Evolutionary conservation across 2,329 filamentous ascomycete species (phyloP), one percentile per base, ranked within the genome.

Genomic region (Colletotrichum sp.): DNA sequence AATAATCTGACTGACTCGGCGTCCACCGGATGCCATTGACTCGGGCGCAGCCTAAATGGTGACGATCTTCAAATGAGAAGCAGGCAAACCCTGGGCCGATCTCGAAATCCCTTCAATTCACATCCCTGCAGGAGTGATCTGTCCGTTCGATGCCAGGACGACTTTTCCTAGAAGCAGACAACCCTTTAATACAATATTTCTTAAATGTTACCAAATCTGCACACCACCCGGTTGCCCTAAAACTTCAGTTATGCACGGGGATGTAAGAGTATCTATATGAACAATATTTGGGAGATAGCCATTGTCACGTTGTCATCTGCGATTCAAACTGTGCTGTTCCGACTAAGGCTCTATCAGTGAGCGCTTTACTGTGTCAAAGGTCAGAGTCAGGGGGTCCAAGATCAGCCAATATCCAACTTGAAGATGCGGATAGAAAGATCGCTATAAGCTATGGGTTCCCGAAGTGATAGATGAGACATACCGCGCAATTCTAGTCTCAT

Each of bases 211-310:
- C 39, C 19, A 4, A 48, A n/a, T 12, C 19, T 48, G 19, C 39
- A n/a, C 8, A 5, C 8, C 2, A 11, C 9, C 5, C 11, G 3
- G 16, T 1, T n/a, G 19, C 0, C 0, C 19, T 22, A 9, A n/a
- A 9, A 48, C 0, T 12, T n/a, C 9, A 48, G 39, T 48, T 1
- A 12, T 48, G 39, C 19, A 2, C 1, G 9, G 0, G 11, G 1
- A 48, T 48, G 5, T n/a, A 48, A 48, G 19, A 8, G 5, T 8
- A 44, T 44, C 8, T 48, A 19, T 11, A 48, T 22, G 39, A n/a
- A 44, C 39, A 44, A 44, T 19, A n/a, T n/a, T 48, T 0, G 1
- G 9, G 12, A 48, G 39, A 3, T 48, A n/a, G 19, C 39, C 19
- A n/a, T n/a, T 2, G 39, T 48, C 19, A n/a, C 19, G 5, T 48